Evolutionary conservation across 176 grass and related monocot genomes (phyloP), one percentile per base, ranked within the genome.

Genomic region (Rhynchospora pubera): DNA sequence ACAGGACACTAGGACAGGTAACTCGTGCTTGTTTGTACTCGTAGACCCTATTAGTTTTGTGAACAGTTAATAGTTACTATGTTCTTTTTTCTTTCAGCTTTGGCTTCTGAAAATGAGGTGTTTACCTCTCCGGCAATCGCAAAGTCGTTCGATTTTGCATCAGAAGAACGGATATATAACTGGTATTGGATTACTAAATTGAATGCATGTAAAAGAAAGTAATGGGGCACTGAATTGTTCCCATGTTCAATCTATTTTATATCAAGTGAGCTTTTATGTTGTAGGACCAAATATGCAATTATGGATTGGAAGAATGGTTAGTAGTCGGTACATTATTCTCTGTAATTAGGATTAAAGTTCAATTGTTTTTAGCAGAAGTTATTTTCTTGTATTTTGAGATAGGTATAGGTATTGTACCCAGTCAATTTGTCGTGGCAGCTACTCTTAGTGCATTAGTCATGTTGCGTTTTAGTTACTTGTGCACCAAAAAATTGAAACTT

Each of bases 151-250:
- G 95, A 98, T 88, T 98, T 98, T 85, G 24, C 90, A 39, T 91
- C 86, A 18, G 95, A 94, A 89, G 92, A 97, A 62, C 87, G 92
- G 24, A 97, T 97, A 78, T 97, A 97, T 83, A 97, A 87, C 43
- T 97, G 95, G 95, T 93, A 94, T 91, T 80, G 53, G 39, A 9
- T 51, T 59, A 16, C 1, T 13, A 64, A 58, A 14, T 70, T 0
- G 2, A n/a, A 19, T 13, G 60, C 67, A 47, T 14, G 43, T 69
- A 8, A 61, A 22, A 61, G 18, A 61, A 23, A 22, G 19, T 23
- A 61, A 61, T 23, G 58, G 58, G 34, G 42, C 43, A 44, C 1
- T 66, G 5, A 66, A 12, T 69, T 69, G 9, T 66, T 66, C n/a
- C 56, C 56, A 32, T 66, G 5, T 66, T 66, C 5, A 16, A 18